phyloP scores from a whole-genome alignment of 495 filamentous ascomycete species.

The Neurospora sp. region DNA sequence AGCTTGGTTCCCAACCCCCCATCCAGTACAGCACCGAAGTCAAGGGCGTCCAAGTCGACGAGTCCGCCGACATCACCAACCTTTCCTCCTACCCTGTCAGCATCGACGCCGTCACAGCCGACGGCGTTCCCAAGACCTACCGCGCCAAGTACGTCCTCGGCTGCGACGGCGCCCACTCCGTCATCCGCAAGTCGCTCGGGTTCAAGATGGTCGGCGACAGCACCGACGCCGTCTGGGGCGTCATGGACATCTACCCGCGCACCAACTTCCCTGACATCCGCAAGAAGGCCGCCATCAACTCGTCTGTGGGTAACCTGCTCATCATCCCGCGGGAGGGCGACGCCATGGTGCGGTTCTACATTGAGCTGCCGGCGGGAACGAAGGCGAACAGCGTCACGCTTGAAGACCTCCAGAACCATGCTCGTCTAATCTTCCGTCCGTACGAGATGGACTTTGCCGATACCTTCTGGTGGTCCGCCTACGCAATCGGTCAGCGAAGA shows the following conservation, averaged over 20 bases:
- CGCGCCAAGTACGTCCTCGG: constrained; percentile 62
- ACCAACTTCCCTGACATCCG: constrained; percentile 71
- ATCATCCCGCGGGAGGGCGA: constrained; percentile 61
- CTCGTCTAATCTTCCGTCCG: constrained; percentile 46
- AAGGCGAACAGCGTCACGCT: constrained; percentile 32
- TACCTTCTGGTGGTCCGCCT: constrained; percentile 52
- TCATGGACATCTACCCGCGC: constrained; percentile 68
- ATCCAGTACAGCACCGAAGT: constrained; percentile 57
- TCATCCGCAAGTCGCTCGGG: constrained; percentile 55
- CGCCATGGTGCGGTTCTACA: constrained; percentile 50
- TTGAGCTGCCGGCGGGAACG: constrained; percentile 38
- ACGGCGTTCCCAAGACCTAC: constrained; percentile 43
- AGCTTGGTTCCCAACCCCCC: constrained; percentile 27
- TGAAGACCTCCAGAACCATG: constrained; percentile 50
- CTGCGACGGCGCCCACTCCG: constrained; percentile 71
- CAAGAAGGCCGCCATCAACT: constrained; percentile 47
- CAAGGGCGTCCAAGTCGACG: constrained; percentile 42
- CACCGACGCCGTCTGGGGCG: constrained; percentile 59
- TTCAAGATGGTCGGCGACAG: constrained; percentile 66
- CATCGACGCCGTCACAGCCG: constrained; percentile 37
- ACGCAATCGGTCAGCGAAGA: constrained; percentile 54
- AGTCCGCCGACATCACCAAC: constrained; percentile 21
- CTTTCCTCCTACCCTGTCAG: constrained; percentile 41
- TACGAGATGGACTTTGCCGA: constrained; percentile 35
- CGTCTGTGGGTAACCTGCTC: constrained; percentile 42